Percentiles rank a stretch among this genome's conserved stretches.
Evolutionary conservation across 495 filamentous ascomycete species (phyloP).

Genomic region (Bathelium albidoporum): DNA sequence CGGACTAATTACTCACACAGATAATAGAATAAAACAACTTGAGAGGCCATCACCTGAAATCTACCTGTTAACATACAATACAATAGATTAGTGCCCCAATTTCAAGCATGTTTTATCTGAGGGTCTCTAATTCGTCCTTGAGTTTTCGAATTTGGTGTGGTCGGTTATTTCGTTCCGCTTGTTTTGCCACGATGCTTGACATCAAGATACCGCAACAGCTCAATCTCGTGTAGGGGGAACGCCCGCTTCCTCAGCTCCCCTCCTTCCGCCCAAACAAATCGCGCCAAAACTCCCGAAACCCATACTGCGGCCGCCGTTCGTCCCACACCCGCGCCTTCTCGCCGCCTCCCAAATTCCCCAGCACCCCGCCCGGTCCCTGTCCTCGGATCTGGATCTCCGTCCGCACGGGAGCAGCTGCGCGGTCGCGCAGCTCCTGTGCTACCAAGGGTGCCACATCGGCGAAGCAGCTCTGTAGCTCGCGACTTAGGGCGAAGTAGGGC

Average conservation of each 20-base stretch:
- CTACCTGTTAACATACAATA: too few species aligned
- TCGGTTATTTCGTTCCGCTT: too few species aligned
- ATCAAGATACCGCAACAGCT: too few species aligned
- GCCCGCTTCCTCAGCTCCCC: not conserved
- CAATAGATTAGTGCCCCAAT: too few species aligned
- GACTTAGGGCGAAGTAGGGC: conserved; percentile 75
- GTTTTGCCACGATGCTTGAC: too few species aligned
- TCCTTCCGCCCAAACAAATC: conserved; percentile 50
- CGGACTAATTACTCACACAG: too few species aligned
- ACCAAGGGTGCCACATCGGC: conserved; percentile 74
- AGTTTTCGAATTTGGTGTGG: too few species aligned
- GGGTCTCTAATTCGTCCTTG: too few species aligned
- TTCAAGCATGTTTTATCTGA: too few species aligned
- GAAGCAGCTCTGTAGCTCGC: conserved; percentile 72
- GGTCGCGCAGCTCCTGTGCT: conserved; percentile 56
- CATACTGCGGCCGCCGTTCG: conserved; percentile 62
- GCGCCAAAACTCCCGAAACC: conserved; percentile 77
- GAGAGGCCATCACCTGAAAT: too few species aligned
- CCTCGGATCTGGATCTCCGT: conserved; percentile 28
- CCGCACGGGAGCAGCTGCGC: conserved; percentile 46
- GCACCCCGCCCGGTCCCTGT: conserved; percentile 33
- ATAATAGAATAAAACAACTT: too few species aligned
- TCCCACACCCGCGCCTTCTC: conserved; percentile 56
- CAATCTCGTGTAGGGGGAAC: too few species aligned
- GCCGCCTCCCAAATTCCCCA: conserved; percentile 44